Base-by-base conservation (phyloP, 1,284 basidiomycete genomes). In the Cutaneotrichosporon sp. region DNA sequence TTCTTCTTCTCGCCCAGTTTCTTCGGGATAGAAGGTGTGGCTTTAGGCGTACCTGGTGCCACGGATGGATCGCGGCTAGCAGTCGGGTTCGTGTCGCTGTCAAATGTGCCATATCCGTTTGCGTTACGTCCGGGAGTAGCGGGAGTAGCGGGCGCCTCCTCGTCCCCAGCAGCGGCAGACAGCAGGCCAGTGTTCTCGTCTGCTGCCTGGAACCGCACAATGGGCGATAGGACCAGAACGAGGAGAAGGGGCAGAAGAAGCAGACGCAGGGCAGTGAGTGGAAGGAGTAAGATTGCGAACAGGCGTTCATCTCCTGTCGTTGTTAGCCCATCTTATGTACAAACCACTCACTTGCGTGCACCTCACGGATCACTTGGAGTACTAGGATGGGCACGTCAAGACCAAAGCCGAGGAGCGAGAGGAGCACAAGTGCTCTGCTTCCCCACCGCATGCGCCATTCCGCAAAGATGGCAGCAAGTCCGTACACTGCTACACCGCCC, bases 321-420 rank as follows among this genome's bases (percentile, higher is more conserved):
- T 22, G 42, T 54, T 26, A 53, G 50, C 50, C 14, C n/a, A n/a
- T n/a, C n/a, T n/a, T n/a, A n/a, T n/a, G n/a, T n/a, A n/a, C n/a
- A n/a, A n/a, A n/a, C 3, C 5, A 68, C 69, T 63, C 37, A 73
- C 71, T 27, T 6, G 59, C 39, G 46, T 63, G 60, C 5, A 62
- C 39, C 50, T 66, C 62, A 17, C 54, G 52, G 20, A 65, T 46
- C 6, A 70, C 61, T n/a, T 65, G 46, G 12, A 68, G 52, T 2
- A 70, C 63, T 19, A 73, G 51, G 37, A 67, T 68, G 2, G 66
- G 63, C 7, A 68, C 59, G 44, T 73, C 70, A n/a, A 57, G 52
- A 1, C 62, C 60, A 9, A 68, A 54, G 5, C 55, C 71, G 12
- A 70, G 43, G 3, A 58, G 35, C 2, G 60, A 61, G 25, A 73